Conservation (phyloP, 2,329 filamentous ascomycete genomes). For the Alternaria brassicae region DNA sequence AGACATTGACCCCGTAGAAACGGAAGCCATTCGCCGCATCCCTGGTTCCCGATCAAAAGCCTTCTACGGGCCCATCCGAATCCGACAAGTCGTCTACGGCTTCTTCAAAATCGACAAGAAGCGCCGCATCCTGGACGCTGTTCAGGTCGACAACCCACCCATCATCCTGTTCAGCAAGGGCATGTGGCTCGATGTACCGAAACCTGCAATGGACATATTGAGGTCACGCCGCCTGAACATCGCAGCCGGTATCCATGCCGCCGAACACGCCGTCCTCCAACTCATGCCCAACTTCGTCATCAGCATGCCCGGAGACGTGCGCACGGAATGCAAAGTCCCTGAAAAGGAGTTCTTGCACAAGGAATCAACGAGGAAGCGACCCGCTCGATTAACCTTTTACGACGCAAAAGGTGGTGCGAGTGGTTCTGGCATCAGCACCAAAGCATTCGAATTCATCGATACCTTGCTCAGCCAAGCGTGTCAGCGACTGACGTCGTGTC, state of each 20-base stretch:
- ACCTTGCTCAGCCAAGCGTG: conserved; percentile 77
- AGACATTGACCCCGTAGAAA: conserved; percentile 92
- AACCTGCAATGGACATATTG: conserved; percentile 78
- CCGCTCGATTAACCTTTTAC: conserved; percentile 90
- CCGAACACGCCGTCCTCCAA: conserved; percentile 87
- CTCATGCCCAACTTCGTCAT: conserved; percentile 92
- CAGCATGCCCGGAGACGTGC: conserved; percentile 86
- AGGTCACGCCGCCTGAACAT: conserved; percentile 75
- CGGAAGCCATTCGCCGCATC: conserved; percentile 82
- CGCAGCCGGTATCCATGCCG: conserved; percentile 90
- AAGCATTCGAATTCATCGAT: conserved; percentile 93
- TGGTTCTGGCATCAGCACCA: conserved; percentile 86
- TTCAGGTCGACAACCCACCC: conserved; percentile 91
- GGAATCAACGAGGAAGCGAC: conserved; percentile 77
- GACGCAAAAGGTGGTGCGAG: conserved; percentile 88
- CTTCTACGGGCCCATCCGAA: conserved; percentile 85
- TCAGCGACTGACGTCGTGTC: conserved; percentile 75
- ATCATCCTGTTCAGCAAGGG: conserved; percentile 85
- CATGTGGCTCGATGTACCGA: conserved; percentile 94
- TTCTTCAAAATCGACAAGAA: conserved; percentile 97
- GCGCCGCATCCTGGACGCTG: conserved; percentile 85
- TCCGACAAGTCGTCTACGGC: conserved; percentile 88
- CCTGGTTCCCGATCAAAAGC: conserved; percentile 69
- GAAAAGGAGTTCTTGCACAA: conserved; percentile 83
- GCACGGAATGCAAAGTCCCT: conserved; percentile 90